Evolutionary conservation across 2,329 filamentous ascomycete genomes (phyloP), one percentile per base, ranked within the genome.

Genomic region (Monosporascus sp.): DNA sequence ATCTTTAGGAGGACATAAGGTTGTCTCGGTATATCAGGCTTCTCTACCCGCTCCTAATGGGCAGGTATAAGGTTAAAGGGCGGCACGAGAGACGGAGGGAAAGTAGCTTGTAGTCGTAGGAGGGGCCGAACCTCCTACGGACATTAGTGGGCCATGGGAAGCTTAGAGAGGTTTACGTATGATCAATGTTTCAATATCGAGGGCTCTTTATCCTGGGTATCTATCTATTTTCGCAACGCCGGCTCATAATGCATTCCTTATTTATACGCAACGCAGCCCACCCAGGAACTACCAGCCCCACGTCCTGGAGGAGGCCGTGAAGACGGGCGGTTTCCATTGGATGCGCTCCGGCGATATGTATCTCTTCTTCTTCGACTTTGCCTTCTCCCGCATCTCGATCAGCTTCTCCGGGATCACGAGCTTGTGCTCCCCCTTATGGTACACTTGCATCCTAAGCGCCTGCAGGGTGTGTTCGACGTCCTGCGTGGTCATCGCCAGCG

Each of bases 401-500:
- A 96, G 81, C 55, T 90, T 86, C 59, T 94, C 88, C 0, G 93
- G 92, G 34, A 99, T 79, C 24, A 97, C 91, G 62, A 99, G 90
- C 69, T 97, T 93, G 77, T 97, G 94, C 67, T 96, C 92, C 60
- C 92, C 92, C 77, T 96, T 96, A 64, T 92, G 91, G 68, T 97
- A 97, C 46, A 94, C 83, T 67, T 97, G 83, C 90, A 99, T 96
- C 69, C 93, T 94, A 56, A 97, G 77, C 53, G 92, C 92, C 68
- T 97, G 91, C 50, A 99, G 73, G 0, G 94, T 97, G 69, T 97
- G 91, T 70, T 97, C 85, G 16, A 99, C 93, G 69, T 99, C 94
- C 64, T 91, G 91, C 6, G 91, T 92, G n/a, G 93, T 97, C 93
- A 99, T 97, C 3, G 92, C 88, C 8, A 94, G 84, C 36, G 84